These are phyloP conservation scores for Chaetomiaceae sp. DNA, from an alignment of 2,329 filamentous ascomycete species.

Conservation along the genomic window DNA sequence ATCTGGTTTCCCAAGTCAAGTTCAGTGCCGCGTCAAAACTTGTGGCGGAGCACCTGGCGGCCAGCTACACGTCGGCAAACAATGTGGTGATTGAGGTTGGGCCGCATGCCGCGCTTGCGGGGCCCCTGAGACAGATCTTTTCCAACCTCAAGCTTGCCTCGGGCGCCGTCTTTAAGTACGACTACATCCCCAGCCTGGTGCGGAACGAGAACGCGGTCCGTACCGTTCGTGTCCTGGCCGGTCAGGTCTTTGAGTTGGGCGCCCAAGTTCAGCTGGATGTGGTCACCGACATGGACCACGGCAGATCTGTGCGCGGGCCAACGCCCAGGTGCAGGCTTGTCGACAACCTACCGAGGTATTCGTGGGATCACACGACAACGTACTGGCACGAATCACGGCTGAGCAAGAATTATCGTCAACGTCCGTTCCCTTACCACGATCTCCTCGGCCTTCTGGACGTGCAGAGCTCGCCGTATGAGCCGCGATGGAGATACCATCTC, in stretches of 20 bases:
- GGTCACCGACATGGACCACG: conserved; percentile 15
- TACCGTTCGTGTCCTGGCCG: conserved; percentile 16
- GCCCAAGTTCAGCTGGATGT: neutral
- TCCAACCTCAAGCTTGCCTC: conserved; percentile 17
- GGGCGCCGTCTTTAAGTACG: conserved; percentile 20
- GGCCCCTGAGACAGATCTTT: conserved; percentile 27
- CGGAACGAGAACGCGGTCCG: conserved; percentile 19
- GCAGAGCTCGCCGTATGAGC: conserved; percentile 28
- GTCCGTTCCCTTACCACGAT: conserved; percentile 21
- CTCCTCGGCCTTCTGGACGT: conserved; percentile 33
- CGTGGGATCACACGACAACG: conserved; percentile 34
- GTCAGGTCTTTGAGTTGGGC: neutral
- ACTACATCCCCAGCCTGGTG: conserved; percentile 15
- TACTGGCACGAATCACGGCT: conserved; percentile 36
- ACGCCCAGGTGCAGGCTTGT: conserved; percentile 22
- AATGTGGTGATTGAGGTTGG: conserved; percentile 30
- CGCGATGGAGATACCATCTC: no score
- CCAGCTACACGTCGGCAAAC: conserved; percentile 15
- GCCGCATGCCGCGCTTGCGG: conserved; percentile 26
- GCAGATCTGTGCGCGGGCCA: no score
- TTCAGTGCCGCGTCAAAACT: conserved; percentile 30
- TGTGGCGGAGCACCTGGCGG: conserved; percentile 14
- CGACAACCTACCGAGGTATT: conserved; percentile 36
- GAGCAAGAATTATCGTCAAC: conserved; percentile 29
- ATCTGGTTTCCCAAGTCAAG: conserved; percentile 30